Base-by-base conservation (phyloP, 768 basidiomycete species). In the Boletus rubescentipes region DNA sequence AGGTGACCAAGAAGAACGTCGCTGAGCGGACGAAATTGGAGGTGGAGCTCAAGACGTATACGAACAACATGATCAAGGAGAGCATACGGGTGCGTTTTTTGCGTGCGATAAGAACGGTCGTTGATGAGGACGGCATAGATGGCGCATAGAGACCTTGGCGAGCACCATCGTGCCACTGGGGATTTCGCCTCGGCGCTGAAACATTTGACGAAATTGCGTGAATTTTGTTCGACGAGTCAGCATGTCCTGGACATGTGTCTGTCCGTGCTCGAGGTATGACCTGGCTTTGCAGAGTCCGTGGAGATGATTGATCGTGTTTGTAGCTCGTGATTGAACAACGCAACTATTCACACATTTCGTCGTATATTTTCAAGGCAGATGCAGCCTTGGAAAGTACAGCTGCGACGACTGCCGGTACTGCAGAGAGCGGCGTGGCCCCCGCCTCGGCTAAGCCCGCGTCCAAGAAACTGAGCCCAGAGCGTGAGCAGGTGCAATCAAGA, bases 41-140 rank as follows among this genome's bases (percentile, higher is more conserved):
- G 74, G 88, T 94, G 6, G 96, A 98, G 69, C 76, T 98, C 66
- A 95, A 93, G 81, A 91, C 89, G 11, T 98, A 98, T 66, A 80
- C 86, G 59, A 94, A 91, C 63, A 98, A 97, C 69, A 88, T 98
- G 86, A 97, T 98, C 78, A 98, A 97, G 73, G 96, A 98, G 79
- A 94, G 91, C 78, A 95, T 97, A 62, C 78, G 96, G 64, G 93
- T 96, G 67, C 66, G 80, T 75, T 3, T 23, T 30, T 8, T 36
- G 8, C 34, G 29, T n/a, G 29, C 16, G 34, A 35, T 1, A 14
- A 11, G 45, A 26, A 9, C 7, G 4, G 39, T n/a, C 11, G 39
- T 18, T 49, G 29, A 35, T 11, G 42, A 9, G 2, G 42, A 8
- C 2, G 42, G 40, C 30, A 34, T 67, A 94, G 92, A 92, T 96